These are phyloP conservation scores for Lecanosticta acicola DNA, from an alignment of 2,329 filamentous ascomycete species.

Conservation along the genomic window DNA sequence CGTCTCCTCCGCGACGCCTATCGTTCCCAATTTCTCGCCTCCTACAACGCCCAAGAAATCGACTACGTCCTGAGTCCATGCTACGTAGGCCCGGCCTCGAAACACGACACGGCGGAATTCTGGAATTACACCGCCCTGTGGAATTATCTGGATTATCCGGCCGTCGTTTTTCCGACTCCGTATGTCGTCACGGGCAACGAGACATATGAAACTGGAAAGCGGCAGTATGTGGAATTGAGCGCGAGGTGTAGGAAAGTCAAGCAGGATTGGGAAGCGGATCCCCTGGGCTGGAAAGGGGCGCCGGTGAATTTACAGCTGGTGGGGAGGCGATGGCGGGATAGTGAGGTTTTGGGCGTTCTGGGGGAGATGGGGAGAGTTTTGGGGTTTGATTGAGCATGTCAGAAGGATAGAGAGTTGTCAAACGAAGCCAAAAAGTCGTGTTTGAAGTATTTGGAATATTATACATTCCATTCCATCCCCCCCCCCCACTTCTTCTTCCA, in stretches of 20 bases:
- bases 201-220: constrained; percentile 7
- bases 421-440: background rate
- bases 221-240: constrained; percentile 11
- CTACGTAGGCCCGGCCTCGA: constrained; percentile 14
- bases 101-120: constrained; percentile 16
- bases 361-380: constrained; percentile 12
- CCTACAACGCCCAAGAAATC: constrained; percentile 16
- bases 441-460: no score
- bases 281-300: constrained; percentile 13
- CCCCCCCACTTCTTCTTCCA: no score
- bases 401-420: background rate
- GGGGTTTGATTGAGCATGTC: constrained; percentile 6
- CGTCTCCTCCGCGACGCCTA: constrained; percentile 14
- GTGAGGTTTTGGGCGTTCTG: constrained; percentile 14
- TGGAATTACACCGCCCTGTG: constrained; percentile 19
- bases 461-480: no score
- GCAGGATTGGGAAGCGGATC: constrained; percentile 14
- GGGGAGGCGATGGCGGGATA: constrained; percentile 14
- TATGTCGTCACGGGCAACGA: constrained; percentile 3
- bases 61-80: constrained; percentile 18
- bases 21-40: constrained; percentile 12
- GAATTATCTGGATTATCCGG: constrained; percentile 20
- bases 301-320: constrained; percentile 17
- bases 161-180: constrained; percentile 13
- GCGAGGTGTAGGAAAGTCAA: constrained; percentile 12